Conservation (phyloP, 352 stramenopile genomes). For the Aphanomyces euteiches region DNA sequence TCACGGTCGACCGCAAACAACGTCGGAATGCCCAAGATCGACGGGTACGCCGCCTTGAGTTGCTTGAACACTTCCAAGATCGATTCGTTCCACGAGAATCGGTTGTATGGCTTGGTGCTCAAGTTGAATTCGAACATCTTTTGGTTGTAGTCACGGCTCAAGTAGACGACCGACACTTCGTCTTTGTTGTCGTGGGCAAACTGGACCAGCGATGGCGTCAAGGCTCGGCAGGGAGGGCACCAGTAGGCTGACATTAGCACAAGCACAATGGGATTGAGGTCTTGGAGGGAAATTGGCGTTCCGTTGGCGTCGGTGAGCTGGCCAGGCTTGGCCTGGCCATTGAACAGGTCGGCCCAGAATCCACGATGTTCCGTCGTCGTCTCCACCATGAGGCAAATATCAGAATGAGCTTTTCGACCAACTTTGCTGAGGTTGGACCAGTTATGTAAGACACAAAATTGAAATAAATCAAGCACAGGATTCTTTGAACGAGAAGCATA, state of each 20-base stretch:
- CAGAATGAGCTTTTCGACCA: slow-evolving; percentile 21
- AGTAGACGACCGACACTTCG: slow-evolving; percentile 22
- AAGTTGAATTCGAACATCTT: slow-evolving; percentile 16
- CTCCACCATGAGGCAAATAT: not conserved
- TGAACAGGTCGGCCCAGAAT: slow-evolving; percentile 19
- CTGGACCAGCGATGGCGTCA: slow-evolving; percentile 67
- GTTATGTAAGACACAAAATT: no score
- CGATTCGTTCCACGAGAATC: not conserved
- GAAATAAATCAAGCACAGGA: no score
- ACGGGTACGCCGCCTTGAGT: slow-evolving; percentile 13
- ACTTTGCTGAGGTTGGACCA: not conserved
- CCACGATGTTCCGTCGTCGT: not conserved
- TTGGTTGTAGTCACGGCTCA: slow-evolving; percentile 16
- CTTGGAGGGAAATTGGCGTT: not conserved
- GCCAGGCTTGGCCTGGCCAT: not conserved
- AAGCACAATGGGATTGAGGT: slow-evolving; percentile 22
- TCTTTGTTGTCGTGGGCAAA: slow-evolving; percentile 12
- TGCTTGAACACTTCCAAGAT: slow-evolving; percentile 11
- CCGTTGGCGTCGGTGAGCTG: slow-evolving; percentile 14
- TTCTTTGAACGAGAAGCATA: no score
- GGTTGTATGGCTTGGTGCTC: slow-evolving; percentile 20
- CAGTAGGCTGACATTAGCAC: slow-evolving; percentile 69
- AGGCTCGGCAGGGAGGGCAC: slow-evolving; percentile 90
- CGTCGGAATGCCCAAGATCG: slow-evolving; percentile 18
- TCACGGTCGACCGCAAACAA: slow-evolving; percentile 21